Evolutionary conservation across 169 alveolate species (phyloP).

Genomic region (Plasmodium gallinaceum): DNA sequence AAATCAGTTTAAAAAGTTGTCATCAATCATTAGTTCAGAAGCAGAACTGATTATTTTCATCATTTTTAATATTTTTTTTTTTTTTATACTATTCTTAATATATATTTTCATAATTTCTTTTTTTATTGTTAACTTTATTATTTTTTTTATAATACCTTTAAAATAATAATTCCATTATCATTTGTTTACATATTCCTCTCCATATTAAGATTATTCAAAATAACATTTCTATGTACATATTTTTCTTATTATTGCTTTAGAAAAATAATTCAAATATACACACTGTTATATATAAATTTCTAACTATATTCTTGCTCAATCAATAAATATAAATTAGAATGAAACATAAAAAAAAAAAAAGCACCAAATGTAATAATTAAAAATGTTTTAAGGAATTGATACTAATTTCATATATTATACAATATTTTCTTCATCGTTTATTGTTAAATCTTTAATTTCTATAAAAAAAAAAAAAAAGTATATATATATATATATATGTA

Average conservation of each 20-base stretch:
- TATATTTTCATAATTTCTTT: not conserved
- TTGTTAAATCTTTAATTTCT: conserved; percentile 26
- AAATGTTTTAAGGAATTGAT: too few species aligned
- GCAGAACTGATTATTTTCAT: conserved; percentile 65
- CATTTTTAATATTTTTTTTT: conserved; percentile 51
- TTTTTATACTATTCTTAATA: not conserved
- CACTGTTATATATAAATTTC: too few species aligned
- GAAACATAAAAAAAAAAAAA: too few species aligned
- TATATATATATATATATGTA: not conserved
- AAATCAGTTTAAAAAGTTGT: conserved; percentile 54
- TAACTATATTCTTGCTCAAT: too few species aligned
- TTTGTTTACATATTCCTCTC: not conserved
- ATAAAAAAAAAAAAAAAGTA: conserved; percentile 1
- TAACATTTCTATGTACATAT: too few species aligned
- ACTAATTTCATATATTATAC: not conserved
- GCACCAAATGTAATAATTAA: too few species aligned
- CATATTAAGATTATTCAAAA: not conserved
- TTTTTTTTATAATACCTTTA: not conserved
- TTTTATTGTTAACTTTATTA: not conserved
- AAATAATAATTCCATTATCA: not conserved
- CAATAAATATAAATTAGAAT: too few species aligned
- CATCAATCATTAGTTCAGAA: conserved; percentile 57
- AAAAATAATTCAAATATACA: too few species aligned
- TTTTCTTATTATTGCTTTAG: too few species aligned
- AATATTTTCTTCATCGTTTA: conserved; percentile 6